Conservation (phyloP, 352 stramenopile genomes). For the Phytophthora chlamydospora region DNA sequence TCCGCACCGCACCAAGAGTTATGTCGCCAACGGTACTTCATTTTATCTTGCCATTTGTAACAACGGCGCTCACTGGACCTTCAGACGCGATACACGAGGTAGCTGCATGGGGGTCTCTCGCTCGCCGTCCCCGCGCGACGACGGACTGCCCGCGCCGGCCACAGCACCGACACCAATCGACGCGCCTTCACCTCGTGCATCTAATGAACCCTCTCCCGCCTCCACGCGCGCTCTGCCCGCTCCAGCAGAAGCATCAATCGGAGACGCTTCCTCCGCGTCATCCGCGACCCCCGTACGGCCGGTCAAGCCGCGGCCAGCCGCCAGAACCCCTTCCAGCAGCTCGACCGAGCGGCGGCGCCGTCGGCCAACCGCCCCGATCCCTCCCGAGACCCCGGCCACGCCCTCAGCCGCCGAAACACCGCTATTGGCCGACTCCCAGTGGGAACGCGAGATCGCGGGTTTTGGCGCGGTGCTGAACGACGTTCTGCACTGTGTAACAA, state of each 20-base stretch:
- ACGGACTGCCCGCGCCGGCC: background rate
- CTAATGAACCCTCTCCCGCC: background rate
- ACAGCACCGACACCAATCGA: background rate
- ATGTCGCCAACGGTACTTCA: background rate
- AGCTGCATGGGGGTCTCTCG: constrained; percentile 35
- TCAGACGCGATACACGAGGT: constrained; percentile 25
- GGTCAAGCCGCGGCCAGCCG: constrained; percentile 9
- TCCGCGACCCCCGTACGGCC: constrained; percentile 14
- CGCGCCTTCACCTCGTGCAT: constrained; percentile 1
- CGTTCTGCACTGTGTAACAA: constrained; percentile 71
- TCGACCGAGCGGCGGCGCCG: constrained; percentile 22
- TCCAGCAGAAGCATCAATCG: constrained; percentile 8
- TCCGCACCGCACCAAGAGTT: no score
- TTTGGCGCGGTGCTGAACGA: constrained; percentile 77
- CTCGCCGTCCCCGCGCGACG: constrained; percentile 16
- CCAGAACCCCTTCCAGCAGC: constrained; percentile 1
- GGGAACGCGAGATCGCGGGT: constrained; percentile 76
- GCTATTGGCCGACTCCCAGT: constrained; percentile 70
- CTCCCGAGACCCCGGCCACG: constrained; percentile 7
- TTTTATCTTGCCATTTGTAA: background rate
- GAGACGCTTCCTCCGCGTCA: constrained; percentile 15
- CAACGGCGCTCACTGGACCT: constrained; percentile 2
- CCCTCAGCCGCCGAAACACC: constrained; percentile 21
- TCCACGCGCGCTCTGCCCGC: constrained; percentile 3
- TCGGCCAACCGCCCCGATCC: constrained; percentile 5